A percentile compares a stretch with the other conserved stretches of the same genome.
Conservation (phyloP, 805 yeast genomes). For the Ogataea saltuana region DNA sequence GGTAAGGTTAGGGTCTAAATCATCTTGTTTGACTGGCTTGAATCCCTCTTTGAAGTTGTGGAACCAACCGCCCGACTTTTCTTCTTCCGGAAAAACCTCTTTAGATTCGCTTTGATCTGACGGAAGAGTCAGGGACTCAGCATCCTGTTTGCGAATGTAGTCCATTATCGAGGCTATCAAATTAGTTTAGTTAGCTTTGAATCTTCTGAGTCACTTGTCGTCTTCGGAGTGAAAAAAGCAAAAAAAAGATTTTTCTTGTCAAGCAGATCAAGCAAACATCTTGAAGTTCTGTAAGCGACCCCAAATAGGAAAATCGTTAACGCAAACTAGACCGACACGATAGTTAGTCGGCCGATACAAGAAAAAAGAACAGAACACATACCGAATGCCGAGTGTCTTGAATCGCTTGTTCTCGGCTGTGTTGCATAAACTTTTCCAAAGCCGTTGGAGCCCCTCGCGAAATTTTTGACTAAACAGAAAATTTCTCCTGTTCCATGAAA, state of each 20-base stretch:
- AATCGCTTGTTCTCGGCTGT: neutral
- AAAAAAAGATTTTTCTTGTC: too few relatives aligned
- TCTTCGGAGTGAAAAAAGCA: too few relatives aligned
- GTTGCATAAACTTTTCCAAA: neutral
- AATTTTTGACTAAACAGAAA: too few relatives aligned
- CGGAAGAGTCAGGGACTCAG: neutral
- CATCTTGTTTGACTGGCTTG: constrained; percentile 28
- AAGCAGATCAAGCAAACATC: too few relatives aligned
- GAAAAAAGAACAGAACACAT: neutral
- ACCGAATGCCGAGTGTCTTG: neutral
- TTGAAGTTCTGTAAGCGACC: too few relatives aligned
- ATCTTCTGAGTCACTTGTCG: too few relatives aligned
- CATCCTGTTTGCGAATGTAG: constrained; percentile 1
- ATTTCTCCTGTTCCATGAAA: too few relatives aligned
- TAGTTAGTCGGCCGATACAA: too few relatives aligned
- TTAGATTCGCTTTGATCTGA: neutral
- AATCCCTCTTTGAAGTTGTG: constrained; percentile 25
- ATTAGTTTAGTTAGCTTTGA: too few relatives aligned
- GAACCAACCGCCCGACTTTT: constrained; percentile 20
- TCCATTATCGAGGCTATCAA: too few relatives aligned
- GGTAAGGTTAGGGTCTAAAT: constrained; percentile 40
- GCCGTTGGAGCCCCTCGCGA: neutral
- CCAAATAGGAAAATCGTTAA: too few relatives aligned
- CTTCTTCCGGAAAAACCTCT: neutral
- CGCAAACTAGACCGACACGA: too few relatives aligned